Evolutionary conservation across 1,284 basidiomycete species (phyloP).

Genomic region (Coriolopsis trogii): DNA sequence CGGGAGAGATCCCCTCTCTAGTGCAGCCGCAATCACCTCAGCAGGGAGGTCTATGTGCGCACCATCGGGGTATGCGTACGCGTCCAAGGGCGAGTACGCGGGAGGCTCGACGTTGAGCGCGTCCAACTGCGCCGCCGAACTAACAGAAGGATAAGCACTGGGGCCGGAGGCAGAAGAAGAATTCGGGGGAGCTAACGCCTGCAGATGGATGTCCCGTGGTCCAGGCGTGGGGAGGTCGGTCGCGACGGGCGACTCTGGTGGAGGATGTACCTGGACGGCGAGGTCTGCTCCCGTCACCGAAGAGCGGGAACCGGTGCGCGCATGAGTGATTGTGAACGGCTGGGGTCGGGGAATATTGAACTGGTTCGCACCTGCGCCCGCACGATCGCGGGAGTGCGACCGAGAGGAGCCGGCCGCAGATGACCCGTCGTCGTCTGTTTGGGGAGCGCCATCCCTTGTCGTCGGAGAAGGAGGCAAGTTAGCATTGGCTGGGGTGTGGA

Average conservation of each 20-base stretch:
- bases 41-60: slow-evolving; percentile 83
- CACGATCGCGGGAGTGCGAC: slow-evolving; percentile 34
- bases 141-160: slow-evolving; percentile 22
- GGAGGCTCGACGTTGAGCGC: slow-evolving; percentile 56
- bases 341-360: slow-evolving; percentile 70
- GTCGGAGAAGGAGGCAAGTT: slow-evolving; percentile 52
- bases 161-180: slow-evolving; percentile 17
- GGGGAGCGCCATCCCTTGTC: slow-evolving; percentile 29
- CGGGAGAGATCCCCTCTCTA: slow-evolving; percentile 70
- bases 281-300: slow-evolving; percentile 58
- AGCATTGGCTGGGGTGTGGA: slow-evolving; percentile 55
- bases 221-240: slow-evolving; percentile 80
- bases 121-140: slow-evolving; percentile 21
- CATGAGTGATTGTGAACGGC: slow-evolving; percentile 37
- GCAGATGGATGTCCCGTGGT: slow-evolving; percentile 76
- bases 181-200: slow-evolving; percentile 54
- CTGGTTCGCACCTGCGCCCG: slow-evolving; percentile 74
- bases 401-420: slow-evolving; percentile 37
- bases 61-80: slow-evolving; percentile 77
- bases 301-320: slow-evolving; percentile 36
- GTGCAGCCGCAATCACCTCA: slow-evolving; percentile 78
- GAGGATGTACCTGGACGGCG: slow-evolving; percentile 69
- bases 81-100: slow-evolving; percentile 82
- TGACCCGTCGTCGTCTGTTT: slow-evolving; percentile 25
- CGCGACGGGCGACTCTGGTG: slow-evolving; percentile 73